A percentile compares a stretch with the other conserved stretches of the same genome.
Evolutionary conservation across 2,329 filamentous ascomycete genomes (phyloP).

Genomic region (Pyrenochaeta sp.): DNA sequence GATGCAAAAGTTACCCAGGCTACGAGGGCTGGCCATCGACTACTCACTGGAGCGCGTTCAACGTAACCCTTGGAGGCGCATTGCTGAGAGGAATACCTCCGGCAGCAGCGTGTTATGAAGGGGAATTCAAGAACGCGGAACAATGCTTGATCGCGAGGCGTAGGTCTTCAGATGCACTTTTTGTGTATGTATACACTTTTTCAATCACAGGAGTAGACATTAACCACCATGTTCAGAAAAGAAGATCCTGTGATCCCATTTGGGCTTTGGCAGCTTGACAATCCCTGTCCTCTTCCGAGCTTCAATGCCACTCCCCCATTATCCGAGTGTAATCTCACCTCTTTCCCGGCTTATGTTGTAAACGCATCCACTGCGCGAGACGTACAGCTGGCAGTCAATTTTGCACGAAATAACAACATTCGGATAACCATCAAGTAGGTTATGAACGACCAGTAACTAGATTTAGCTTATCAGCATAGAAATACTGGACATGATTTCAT

Average conservation of each 20-base stretch:
- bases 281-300: slow-evolving; percentile 21
- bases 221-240: slow-evolving; percentile 12
- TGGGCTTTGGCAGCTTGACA: slow-evolving; percentile 28
- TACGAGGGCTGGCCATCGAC: slow-evolving; percentile 33
- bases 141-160: slow-evolving; percentile 21
- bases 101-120: slow-evolving; percentile 36
- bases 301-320: slow-evolving; percentile 8
- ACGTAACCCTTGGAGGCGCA: slow-evolving; percentile 27
- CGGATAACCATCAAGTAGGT: slow-evolving; percentile 38
- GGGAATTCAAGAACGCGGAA: slow-evolving; percentile 22
- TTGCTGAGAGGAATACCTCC: slow-evolving; percentile 34
- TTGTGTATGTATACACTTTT: slow-evolving; percentile 20
- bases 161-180: slow-evolving; percentile 19
- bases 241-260: slow-evolving; percentile 35
- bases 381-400: slow-evolving; percentile 38
- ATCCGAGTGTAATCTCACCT: slow-evolving; percentile 25
- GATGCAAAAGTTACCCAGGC: slow-evolving; percentile 35
- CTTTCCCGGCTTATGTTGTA: slow-evolving; percentile 34
- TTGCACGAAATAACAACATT: slow-evolving; percentile 40
- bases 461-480: slow-evolving; percentile 15
- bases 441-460: background rate
- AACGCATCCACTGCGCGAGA: slow-evolving; percentile 33
- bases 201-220: background rate
- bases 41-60: slow-evolving; percentile 30
- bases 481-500: slow-evolving; percentile 42